Percentiles rank a stretch among this genome's conserved stretches.
phyloP scores from a whole-genome alignment of 169 alveolate species.

The Plasmodium gonderi region DNA sequence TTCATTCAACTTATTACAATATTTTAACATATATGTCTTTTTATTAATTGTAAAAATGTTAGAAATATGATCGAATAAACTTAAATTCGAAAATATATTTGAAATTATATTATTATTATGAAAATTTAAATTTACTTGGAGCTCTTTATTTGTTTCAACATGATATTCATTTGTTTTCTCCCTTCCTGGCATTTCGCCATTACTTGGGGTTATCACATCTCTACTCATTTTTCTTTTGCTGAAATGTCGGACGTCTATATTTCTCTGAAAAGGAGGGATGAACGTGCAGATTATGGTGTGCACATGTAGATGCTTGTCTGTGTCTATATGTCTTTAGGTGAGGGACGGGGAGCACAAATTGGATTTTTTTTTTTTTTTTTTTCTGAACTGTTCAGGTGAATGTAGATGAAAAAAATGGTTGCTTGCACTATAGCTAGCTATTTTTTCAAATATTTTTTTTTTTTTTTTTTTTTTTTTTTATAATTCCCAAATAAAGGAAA shows the following conservation, averaged over 20 bases:
- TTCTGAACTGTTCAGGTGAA: conserved; percentile 6
- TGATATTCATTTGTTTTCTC: conserved; percentile 12
- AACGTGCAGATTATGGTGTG: neutral
- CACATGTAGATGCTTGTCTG: neutral
- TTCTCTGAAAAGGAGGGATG: neutral
- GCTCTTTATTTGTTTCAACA: conserved; percentile 52
- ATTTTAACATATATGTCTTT: conserved; percentile 50
- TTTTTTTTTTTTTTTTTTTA: neutral
- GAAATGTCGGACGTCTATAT: neutral
- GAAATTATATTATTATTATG: conserved; percentile 65
- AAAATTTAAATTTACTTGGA: conserved; percentile 41
- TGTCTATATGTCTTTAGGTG: neutral
- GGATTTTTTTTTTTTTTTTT: neutral
- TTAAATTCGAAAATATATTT: conserved; percentile 58
- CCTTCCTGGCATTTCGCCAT: neutral
- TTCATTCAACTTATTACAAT: conserved; percentile 44
- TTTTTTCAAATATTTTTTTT: neutral
- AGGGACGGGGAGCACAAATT: neutral
- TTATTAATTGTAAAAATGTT: conserved; percentile 32
- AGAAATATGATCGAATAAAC: conserved; percentile 14
- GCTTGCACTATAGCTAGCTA: neutral
- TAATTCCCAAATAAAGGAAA: neutral
- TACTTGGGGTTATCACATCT: neutral
- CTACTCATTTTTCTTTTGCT: conserved; percentile 21
- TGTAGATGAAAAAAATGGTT: neutral